Evolutionary conservation across 768 basidiomycete species (phyloP).

Genomic region (Pleurotus platypus): DNA sequence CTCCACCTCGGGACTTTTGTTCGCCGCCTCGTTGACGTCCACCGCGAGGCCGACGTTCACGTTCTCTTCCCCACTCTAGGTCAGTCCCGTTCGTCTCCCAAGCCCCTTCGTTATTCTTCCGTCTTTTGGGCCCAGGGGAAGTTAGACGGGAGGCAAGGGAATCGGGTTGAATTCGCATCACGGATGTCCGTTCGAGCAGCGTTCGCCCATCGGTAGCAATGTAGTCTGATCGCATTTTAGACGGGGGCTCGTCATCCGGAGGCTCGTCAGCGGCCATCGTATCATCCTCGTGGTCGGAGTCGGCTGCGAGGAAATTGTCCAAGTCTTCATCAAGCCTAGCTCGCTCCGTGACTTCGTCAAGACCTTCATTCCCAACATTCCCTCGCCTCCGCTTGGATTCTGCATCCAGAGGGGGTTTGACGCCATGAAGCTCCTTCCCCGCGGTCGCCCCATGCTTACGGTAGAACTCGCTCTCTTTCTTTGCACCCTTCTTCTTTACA

Average conservation of each 20-base stretch:
- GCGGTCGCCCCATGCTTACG: conserved; percentile 63
- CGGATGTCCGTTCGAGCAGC: conserved; percentile 53
- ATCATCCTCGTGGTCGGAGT: conserved; percentile 23
- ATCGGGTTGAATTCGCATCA: conserved; percentile 34
- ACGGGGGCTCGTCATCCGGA: conserved; percentile 33
- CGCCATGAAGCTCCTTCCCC: conserved; percentile 52
- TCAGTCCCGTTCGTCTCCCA: conserved; percentile 14
- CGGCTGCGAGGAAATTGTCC: conserved; percentile 62
- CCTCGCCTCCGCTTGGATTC: conserved; percentile 23
- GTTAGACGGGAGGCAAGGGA: conserved; percentile 42
- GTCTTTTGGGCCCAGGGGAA: conserved; percentile 32
- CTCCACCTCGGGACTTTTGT: conserved; percentile 24
- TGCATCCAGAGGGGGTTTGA: conserved; percentile 20
- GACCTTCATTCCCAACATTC: conserved; percentile 29
- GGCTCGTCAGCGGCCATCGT: conserved; percentile 12
- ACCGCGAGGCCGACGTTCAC: conserved; percentile 17
- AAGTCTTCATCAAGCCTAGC: conserved; percentile 63
- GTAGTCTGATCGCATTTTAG: conserved; percentile 69
- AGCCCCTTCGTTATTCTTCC: conserved; percentile 15
- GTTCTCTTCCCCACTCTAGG: conserved; percentile 11
- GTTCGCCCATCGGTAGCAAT: conserved; percentile 48
- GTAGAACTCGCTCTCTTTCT: conserved; percentile 74
- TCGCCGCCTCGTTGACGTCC: conserved; percentile 20
- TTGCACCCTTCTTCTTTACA: conserved; percentile 76
- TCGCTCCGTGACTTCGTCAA: conserved; percentile 28